These are phyloP conservation scores for Pleurotus tuoliensis DNA, from an alignment of 768 basidiomycete genomes.

Conservation along the genomic window DNA sequence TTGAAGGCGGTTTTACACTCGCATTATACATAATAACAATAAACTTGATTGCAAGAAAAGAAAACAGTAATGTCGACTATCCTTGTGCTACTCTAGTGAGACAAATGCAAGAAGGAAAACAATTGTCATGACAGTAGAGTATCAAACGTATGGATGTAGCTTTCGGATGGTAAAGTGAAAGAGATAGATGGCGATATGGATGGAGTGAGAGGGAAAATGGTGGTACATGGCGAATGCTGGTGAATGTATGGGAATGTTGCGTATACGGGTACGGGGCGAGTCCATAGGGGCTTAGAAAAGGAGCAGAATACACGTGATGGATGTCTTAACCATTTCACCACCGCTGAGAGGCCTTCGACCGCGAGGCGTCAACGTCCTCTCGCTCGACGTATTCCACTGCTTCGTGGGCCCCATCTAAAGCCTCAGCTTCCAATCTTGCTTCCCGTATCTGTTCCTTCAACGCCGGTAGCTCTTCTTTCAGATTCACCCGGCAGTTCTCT, in stretches of 20 bases:
- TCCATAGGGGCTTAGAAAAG: background rate
- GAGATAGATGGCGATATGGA: constrained; percentile 4
- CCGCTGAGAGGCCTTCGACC: background rate
- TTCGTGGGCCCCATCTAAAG: constrained; percentile 11
- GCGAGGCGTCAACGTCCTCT: background rate
- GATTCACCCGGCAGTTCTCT: constrained; percentile 54
- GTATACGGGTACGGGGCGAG: background rate
- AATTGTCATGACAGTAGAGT: background rate
- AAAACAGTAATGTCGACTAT: background rate
- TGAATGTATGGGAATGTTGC: background rate
- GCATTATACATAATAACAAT: background rate
- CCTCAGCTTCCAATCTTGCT: constrained; percentile 20
- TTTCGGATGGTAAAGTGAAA: background rate
- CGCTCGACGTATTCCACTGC: background rate
- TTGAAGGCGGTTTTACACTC: too few relatives aligned
- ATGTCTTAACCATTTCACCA: background rate
- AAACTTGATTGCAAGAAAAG: constrained; percentile 6
- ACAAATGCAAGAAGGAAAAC: background rate
- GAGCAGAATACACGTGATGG: background rate
- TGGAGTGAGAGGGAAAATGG: background rate
- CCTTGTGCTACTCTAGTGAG: constrained; percentile 1
- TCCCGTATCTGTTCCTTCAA: constrained; percentile 55
- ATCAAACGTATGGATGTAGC: background rate
- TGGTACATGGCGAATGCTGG: background rate
- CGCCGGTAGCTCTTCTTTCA: constrained; percentile 53